Percentiles rank a stretch among this genome's conserved stretches.
phyloP scores from a whole-genome alignment of 2,329 filamentous ascomycete species.

The Rasamsonia emersonii region DNA sequence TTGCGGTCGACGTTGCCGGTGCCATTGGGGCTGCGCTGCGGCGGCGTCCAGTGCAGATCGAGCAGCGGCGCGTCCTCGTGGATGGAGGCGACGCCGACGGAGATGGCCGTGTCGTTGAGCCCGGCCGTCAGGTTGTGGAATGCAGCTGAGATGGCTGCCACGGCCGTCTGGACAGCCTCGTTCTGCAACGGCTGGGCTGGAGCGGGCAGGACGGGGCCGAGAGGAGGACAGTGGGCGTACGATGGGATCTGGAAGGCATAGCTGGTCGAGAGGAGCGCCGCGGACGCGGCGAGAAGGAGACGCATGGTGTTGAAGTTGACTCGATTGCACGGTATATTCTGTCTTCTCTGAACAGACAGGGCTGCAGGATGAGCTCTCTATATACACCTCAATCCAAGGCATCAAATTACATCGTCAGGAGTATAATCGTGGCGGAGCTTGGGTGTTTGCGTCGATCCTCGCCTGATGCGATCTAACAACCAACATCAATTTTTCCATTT shows the following conservation, averaged over 20 bases:
- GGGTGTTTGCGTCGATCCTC: too few relatives aligned
- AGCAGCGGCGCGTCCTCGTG: background rate
- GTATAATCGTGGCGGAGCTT: too few relatives aligned
- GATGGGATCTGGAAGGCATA: background rate
- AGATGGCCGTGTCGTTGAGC: background rate
- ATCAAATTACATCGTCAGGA: too few relatives aligned
- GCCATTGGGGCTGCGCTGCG: conserved; percentile 5
- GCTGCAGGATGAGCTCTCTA: too few relatives aligned
- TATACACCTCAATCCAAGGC: too few relatives aligned
- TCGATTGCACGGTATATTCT: too few relatives aligned
- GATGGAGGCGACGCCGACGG: background rate
- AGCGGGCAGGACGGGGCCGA: background rate
- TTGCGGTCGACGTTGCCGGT: conserved; percentile 7
- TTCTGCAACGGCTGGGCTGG: background rate
- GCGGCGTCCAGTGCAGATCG: conserved; percentile 6
- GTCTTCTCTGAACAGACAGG: too few relatives aligned
- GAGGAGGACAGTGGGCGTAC: conserved; percentile 1
- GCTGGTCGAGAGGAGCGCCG: background rate
- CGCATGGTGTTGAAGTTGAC: too few relatives aligned
- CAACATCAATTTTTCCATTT: too few relatives aligned
- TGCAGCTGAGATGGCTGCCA: background rate
- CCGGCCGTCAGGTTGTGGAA: background rate
- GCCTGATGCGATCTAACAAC: too few relatives aligned
- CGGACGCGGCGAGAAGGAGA: background rate
- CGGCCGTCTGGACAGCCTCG: background rate